Base-by-base conservation (phyloP, 768 basidiomycete genomes). In the Pulveroboletus sp. region DNA sequence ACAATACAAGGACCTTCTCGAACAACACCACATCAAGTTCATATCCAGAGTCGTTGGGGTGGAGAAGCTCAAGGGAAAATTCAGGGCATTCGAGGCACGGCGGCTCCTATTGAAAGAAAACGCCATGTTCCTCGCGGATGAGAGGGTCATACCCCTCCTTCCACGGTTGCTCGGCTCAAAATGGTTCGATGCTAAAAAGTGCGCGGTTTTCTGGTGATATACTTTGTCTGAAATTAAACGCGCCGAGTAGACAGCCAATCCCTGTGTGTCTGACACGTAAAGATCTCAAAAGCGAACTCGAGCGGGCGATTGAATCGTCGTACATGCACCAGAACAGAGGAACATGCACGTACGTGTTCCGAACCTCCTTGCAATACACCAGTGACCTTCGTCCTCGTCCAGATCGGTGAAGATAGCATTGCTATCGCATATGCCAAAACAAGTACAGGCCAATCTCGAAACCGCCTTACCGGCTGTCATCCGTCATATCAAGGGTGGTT, bases 111-210 rank as follows among this genome's bases (percentile, higher is more conserved):
- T 94, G 57, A 87, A 86, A 64, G 93, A 96, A 65, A 88, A 95
- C 57, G 94, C 83, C 8, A 64, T 98, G 56, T 99, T 97, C 71
- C 76, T 98, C 43, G 93, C 92, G 14, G 96, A 99, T 69, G 92
- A 96, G 54, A 76, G 93, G 27, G 76, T 99, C 38, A 73, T 95
- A 33, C 86, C 88, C n/a, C 70, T 92, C 47, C 78, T 98, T 49
- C 95, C 95, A 1, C 82, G 81, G 52, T 71, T 97, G 41, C 75
- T 98, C 3, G 96, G 96, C 6, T 83, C 81, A 45, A 87, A 86
- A 60, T 98, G 91, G 80, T 93, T 97, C 59, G 80, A 89, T 28
- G 91, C 93, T 1, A 98, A 98, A 73, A 98, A 97, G 93, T 96
- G 58, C 56, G 89, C 62, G 26, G 10, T 7, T 9, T 36, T 36